Evolutionary conservation across 805 yeast genomes (phyloP), one percentile per base, ranked within the genome.

Genomic region (Ogataea siamensis): DNA sequence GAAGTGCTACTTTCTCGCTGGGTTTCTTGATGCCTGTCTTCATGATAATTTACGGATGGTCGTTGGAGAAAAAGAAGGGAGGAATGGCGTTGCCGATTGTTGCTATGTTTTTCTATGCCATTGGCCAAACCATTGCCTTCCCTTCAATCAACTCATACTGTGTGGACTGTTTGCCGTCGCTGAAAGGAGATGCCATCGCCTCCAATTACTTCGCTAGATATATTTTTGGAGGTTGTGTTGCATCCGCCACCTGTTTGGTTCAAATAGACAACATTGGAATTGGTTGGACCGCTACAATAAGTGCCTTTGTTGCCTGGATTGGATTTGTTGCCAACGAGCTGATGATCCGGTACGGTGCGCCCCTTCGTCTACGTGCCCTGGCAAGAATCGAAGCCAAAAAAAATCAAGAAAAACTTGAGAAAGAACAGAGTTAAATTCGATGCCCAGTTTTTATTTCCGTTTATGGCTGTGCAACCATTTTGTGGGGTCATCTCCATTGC

Each of bases 91-190:
- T 77, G 3, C 80, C 82, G 1, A 64, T 76, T 6, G 60, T 76
- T 2, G 58, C 66, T 40, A 57, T 76, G 67, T 74, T 74, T 43
- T 17, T 67, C 14, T 61, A 64, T 32, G 82, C 78, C 0, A 39
- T 73, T 31, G 73, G 72, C 0, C 82, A 77, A 50, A 73, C 80
- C 0, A 57, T 69, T 17, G 54, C 67, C 7, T 77, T 74, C 48
- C 79, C 82, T 1, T 66, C 73, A 12, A 50, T 73, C 26, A 77
- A 77, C 47, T 69, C 81, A 2, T 77, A 77, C 50, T 74, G 80
- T 57, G 74, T 76, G 17, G 83, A 77, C 47, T 68, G 75, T 5
- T 64, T 74, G 69, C 80, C 80, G 1, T 64, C 71, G 21, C 51
- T 76, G 29, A 67, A 65, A 22, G 78, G 80, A 14, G 81, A 71